Conservation (phyloP, 2,329 filamentous ascomycete genomes). For the Domatiomyces globalis region DNA sequence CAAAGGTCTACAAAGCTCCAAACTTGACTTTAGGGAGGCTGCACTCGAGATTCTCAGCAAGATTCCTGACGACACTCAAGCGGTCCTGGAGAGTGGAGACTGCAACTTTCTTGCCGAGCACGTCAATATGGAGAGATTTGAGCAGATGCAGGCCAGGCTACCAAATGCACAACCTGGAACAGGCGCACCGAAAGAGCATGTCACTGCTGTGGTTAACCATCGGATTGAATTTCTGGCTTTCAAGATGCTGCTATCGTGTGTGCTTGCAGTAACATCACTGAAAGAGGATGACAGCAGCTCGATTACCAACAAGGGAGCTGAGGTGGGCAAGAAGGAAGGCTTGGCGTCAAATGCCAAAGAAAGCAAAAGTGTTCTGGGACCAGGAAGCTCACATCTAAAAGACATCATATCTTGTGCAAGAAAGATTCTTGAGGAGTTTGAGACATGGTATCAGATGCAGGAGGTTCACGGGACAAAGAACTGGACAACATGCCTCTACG, state of each 20-base stretch:
- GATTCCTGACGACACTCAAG: neutral
- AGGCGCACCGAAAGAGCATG: neutral
- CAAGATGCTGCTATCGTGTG: neutral
- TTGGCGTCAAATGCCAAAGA: neutral
- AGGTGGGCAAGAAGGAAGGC: neutral
- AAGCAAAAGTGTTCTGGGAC: neutral
- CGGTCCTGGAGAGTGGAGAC: neutral
- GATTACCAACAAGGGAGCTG: neutral
- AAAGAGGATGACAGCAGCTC: neutral
- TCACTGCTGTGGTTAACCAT: neutral
- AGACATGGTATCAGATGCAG: neutral
- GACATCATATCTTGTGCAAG: neutral
- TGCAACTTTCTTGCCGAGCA: neutral
- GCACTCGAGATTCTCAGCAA: neutral
- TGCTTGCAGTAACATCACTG: neutral
- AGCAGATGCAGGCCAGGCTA: neutral
- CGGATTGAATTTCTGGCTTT: neutral
- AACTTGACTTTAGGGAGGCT: neutral
- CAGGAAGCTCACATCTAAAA: neutral
- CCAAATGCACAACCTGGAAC: neutral
- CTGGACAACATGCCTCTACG: neutral
- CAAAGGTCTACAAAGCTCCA: neutral
- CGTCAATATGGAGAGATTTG: neutral
- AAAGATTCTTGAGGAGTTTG: neutral
- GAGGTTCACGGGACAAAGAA: neutral